Evolutionary conservation across 306 rosid species (phyloP).

Genomic region (Cicer judaicum): DNA sequence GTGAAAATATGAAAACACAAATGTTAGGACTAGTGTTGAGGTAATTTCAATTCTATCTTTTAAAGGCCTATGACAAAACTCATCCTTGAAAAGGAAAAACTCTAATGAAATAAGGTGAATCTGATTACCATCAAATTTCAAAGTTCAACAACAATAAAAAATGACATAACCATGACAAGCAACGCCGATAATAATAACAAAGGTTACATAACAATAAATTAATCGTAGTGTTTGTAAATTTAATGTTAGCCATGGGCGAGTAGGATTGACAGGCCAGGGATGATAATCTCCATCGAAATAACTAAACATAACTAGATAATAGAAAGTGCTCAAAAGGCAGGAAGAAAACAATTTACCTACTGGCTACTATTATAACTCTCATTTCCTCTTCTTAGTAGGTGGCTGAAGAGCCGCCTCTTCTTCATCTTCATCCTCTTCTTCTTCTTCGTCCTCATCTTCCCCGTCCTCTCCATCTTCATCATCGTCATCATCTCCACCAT

Average conservation of each 20-base stretch:
- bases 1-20: background rate
- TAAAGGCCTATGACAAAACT: slow-evolving; percentile 3
- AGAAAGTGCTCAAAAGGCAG: slow-evolving; percentile 21
- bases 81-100: slow-evolving; percentile 6
- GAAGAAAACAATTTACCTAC: slow-evolving; percentile 10
- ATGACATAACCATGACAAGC: background rate
- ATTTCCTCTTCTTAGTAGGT: slow-evolving; percentile 84
- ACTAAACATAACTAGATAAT: slow-evolving; percentile 42
- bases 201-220: slow-evolving; percentile 1
- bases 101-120: background rate
- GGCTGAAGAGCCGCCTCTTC: slow-evolving; percentile 72
- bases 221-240: slow-evolving; percentile 19
- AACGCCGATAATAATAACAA: slow-evolving; percentile 9
- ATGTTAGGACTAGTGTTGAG: background rate
- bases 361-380: slow-evolving; percentile 44
- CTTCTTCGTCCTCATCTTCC: slow-evolving; percentile 51
- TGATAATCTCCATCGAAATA: slow-evolving; percentile 43
- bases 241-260: slow-evolving; percentile 21
- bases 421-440: slow-evolving; percentile 47
- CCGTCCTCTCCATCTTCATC: slow-evolving; percentile 29
- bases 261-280: slow-evolving; percentile 24
- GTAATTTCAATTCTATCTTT: background rate
- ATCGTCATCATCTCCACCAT: background rate
- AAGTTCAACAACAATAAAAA: background rate
- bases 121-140: slow-evolving; percentile 14